Percentiles rank a stretch among this genome's conserved stretches.
Evolutionary conservation across 495 filamentous ascomycete genomes (phyloP).

Genomic region (Neurospora sp.): DNA sequence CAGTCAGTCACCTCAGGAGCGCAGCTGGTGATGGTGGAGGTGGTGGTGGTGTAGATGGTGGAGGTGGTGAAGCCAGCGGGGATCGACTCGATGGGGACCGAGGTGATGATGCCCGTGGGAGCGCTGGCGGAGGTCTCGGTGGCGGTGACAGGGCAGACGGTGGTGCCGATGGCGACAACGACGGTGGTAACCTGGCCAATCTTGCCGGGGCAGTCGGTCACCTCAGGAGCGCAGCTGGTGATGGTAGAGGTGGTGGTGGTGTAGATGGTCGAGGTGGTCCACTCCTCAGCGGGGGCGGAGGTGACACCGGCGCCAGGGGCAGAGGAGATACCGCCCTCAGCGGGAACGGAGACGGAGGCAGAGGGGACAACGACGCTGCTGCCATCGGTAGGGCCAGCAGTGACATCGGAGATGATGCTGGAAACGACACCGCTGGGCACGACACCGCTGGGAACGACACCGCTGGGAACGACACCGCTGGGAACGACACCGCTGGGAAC

Average conservation of each 20-base stretch:
- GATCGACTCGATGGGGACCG: constrained; percentile 3
- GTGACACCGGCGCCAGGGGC: not conserved
- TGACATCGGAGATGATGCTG: not conserved
- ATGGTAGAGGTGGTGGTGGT: constrained; percentile 45
- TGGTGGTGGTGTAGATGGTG: constrained; percentile 46
- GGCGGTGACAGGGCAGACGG: constrained; percentile 34
- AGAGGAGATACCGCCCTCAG: constrained; percentile 1
- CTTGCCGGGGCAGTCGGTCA: constrained; percentile 42
- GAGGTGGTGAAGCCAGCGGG: constrained; percentile 21
- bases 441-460: not conserved
- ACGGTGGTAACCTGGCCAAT: constrained; percentile 26
- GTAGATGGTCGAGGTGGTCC: constrained; percentile 32
- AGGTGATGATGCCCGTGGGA: not conserved
- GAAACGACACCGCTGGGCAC: not conserved
- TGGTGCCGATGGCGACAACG: constrained; percentile 29
- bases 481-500: not conserved
- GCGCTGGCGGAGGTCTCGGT: constrained; percentile 16
- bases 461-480: not conserved
- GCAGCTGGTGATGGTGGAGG: constrained; percentile 48
- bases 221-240: constrained; percentile 47
- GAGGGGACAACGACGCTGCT: not conserved
- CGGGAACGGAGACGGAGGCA: not conserved
- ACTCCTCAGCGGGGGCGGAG: constrained; percentile 4
- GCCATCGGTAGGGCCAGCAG: not conserved
- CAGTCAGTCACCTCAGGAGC: constrained; percentile 46